Evolutionary conservation across 345 rosid genomes (phyloP), one percentile per base, ranked within the genome.

Genomic region (Cardamine chenopodiifolia): DNA sequence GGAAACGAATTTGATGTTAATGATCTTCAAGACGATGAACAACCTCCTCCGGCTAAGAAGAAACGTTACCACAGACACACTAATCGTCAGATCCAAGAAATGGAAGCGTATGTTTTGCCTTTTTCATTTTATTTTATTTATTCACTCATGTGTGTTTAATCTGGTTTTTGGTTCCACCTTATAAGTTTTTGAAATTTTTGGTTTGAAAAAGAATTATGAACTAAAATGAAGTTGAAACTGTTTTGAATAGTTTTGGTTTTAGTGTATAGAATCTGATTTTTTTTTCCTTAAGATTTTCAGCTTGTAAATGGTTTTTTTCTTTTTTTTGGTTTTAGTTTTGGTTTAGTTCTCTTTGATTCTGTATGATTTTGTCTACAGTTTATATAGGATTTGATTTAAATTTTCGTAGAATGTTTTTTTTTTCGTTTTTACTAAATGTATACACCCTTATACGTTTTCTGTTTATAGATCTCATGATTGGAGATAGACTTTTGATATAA

Each of bases 61-160:
- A 92, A 95, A 80, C 97, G 96, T 58, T 90, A 92, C 79, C 97
- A 94, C 45, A 77, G 98, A 26, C 98, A 94, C 80, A 94, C 97
- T 69, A 80, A 87, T 65, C 90, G 83, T 42, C 99, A 95, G 92
- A 95, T 95, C 87, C 91, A 88, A 82, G 94, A 92, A 82, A 84
- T 95, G 97, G 98, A 95, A 88, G 82, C 94, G 99, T 95, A 95
- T 34, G 88, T 59, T 32, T 62, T 26, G 23, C 53, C 35, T 0
- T 69, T 45, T 25, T 14, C 6, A 8, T 1, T 47, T n/a, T 17
- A 13, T 54, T 42, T 50, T 55, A 7, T 56, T 52, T 52, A 4
- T 59, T 22, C 15, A 14, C 23, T 28, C 4, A 3, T n/a, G 49
- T 70, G 45, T 23, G 62, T 54, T 8, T 1, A 15, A 54, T 68